phyloP scores from a whole-genome alignment of 345 rosid species.

The Sisymbrium irio region DNA sequence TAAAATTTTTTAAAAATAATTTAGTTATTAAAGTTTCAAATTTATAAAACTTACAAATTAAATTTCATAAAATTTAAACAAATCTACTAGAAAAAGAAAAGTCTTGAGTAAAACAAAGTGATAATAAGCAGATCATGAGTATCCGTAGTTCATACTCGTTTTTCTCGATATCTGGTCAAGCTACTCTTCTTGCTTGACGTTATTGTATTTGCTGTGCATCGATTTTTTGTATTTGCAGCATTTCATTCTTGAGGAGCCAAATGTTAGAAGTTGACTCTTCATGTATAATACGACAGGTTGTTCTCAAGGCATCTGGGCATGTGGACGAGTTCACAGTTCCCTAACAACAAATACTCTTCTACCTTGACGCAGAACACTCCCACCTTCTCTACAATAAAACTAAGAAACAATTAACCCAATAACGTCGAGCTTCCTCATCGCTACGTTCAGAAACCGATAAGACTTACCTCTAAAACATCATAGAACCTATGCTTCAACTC shows the following conservation, averaged over 20 bases:
- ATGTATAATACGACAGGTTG: too few species aligned
- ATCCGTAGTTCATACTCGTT: constrained; percentile 55
- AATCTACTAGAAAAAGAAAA: not conserved
- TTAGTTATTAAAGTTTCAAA: too few species aligned
- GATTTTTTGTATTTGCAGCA: too few species aligned
- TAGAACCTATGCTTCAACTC: constrained; percentile 75
- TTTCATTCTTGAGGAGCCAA: too few species aligned
- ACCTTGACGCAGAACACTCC: constrained; percentile 57
- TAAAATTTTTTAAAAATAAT: too few species aligned
- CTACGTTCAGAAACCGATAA: constrained; percentile 1
- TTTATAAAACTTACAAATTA: too few species aligned
- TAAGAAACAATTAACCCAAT: not conserved
- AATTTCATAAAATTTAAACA: too few species aligned
- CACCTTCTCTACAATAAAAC: constrained; percentile 83
- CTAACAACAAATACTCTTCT: constrained; percentile 81
- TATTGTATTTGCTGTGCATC: too few species aligned
- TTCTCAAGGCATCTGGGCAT: too few species aligned
- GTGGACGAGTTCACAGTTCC: constrained; percentile 90
- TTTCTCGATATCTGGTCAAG: constrained; percentile 80
- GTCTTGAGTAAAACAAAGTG: not conserved
- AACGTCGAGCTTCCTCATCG: not conserved
- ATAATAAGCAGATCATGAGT: not conserved
- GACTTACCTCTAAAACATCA: constrained; percentile 67
- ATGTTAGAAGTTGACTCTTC: too few species aligned
- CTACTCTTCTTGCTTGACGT: too few species aligned